phyloP scores from a whole-genome alignment of 441 rosid genomes.

The Erysimum cheiri region DNA sequence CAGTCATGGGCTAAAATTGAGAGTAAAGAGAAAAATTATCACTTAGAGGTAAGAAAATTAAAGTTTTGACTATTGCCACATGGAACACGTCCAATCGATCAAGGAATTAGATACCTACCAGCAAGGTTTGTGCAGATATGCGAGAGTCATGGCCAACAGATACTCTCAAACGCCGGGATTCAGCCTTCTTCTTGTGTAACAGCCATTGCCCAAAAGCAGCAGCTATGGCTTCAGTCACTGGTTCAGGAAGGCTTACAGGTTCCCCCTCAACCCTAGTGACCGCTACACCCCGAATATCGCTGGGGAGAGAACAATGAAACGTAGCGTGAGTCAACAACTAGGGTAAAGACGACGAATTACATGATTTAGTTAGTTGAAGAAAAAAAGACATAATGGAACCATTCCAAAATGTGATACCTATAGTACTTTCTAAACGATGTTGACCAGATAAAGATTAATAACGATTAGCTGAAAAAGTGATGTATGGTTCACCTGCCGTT shows the following conservation, averaged over 20 bases:
- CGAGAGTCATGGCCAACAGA: slow-evolving; percentile 98
- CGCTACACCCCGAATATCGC: slow-evolving; percentile 97
- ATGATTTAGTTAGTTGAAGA: background rate
- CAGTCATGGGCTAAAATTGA: background rate
- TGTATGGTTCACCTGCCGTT: slow-evolving; percentile 78
- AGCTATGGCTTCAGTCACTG: slow-evolving; percentile 91
- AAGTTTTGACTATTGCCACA: background rate
- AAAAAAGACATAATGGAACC: background rate
- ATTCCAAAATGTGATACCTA: slow-evolving; percentile 6
- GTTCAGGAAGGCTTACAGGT: slow-evolving; percentile 79
- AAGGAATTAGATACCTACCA: slow-evolving; percentile 51
- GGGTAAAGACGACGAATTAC: background rate
- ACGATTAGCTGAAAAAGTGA: slow-evolving; percentile 18
- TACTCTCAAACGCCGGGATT: slow-evolving; percentile 56
- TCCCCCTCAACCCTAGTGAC: slow-evolving; percentile 95
- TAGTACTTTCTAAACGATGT: background rate
- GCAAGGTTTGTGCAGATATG: slow-evolving; percentile 79
- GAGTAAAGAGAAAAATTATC: background rate
- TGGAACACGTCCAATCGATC: slow-evolving; percentile 12
- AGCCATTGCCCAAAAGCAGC: slow-evolving; percentile 94
- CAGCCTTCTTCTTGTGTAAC: slow-evolving; percentile 66
- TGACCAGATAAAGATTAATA: slow-evolving; percentile 4
- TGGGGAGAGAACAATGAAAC: slow-evolving; percentile 35
- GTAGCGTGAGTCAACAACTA: slow-evolving; percentile 17
- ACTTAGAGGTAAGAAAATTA: slow-evolving; percentile 1